phyloP scores from a whole-genome alignment of 176 grass and related monocot genomes.

The Panicum miliaceum region DNA sequence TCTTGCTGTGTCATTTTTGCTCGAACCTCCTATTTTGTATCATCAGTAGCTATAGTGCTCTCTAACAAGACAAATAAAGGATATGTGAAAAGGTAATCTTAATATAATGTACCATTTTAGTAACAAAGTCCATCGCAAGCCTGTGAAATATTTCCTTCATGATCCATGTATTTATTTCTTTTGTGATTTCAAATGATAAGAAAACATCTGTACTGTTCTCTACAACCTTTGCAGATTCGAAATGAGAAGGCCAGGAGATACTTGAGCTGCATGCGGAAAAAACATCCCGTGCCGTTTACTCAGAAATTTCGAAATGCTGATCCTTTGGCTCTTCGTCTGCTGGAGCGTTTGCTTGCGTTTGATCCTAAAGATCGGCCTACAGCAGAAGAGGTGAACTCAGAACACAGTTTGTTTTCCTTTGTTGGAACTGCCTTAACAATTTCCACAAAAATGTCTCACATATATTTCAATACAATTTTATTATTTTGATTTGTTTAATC shows the following conservation, averaged over 20 bases:
- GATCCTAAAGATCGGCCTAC: constrained; percentile 87
- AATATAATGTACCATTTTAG: neutral
- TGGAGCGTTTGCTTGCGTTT: constrained; percentile 87
- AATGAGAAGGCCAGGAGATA: constrained; percentile 99
- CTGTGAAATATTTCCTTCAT: neutral
- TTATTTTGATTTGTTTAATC: neutral
- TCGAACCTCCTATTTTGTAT: neutral
- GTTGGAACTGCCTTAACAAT: constrained; percentile 14
- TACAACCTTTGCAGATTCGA: constrained; percentile 65
- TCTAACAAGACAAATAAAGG: neutral
- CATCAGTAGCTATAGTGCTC: neutral
- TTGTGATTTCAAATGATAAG: neutral
- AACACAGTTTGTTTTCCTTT: neutral
- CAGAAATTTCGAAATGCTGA: constrained; percentile 81
- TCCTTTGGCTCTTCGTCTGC: constrained; percentile 77
- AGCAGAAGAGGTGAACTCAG: constrained; percentile 71
- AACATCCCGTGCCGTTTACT: constrained; percentile 66
- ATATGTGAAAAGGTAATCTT: neutral
- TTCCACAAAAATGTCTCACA: neutral
- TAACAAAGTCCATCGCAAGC: neutral
- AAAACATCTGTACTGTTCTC: constrained; percentile 8
- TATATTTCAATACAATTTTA: constrained; percentile 33
- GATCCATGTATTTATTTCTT: neutral
- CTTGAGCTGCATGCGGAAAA: constrained; percentile 84
- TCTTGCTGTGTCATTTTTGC: neutral